A percentile compares a stretch with the other conserved stretches of the same genome.
Evolutionary conservation across 305 asterid species (phyloP).

Genomic region (Solanum hybrid): DNA sequence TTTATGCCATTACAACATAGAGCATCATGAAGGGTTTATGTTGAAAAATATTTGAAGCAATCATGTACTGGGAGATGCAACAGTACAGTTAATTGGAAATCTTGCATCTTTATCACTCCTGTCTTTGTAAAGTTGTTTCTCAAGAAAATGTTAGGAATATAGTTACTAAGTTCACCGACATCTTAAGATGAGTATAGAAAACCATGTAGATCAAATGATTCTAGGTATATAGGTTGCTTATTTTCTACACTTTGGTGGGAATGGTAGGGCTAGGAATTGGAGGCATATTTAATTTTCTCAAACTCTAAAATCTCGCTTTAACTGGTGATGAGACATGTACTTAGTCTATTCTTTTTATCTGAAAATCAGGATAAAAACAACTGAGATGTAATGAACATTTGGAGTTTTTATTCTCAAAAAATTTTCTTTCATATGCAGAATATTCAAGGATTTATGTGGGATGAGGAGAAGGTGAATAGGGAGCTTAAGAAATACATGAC

Average conservation of each 20-base stretch:
- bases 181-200: neutral
- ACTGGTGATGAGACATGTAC: neutral
- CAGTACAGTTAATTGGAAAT: neutral
- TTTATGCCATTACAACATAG: neutral
- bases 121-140: neutral
- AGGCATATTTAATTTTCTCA: neutral
- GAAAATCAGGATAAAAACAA: neutral
- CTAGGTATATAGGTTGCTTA: neutral
- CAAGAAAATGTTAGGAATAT: neutral
- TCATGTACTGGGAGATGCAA: neutral
- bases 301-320: neutral
- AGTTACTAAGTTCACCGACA: neutral
- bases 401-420: neutral
- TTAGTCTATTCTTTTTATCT: neutral
- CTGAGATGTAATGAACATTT: neutral
- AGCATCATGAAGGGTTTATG: neutral
- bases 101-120: neutral
- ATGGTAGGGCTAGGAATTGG: neutral
- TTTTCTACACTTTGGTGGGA: neutral
- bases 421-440: slow-evolving; percentile 36
- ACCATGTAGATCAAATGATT: neutral
- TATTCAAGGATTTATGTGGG: slow-evolving; percentile 96
- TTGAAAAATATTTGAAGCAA: neutral
- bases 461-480: slow-evolving; percentile 68
- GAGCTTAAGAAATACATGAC: slow-evolving; percentile 84